Evolutionary conservation across 169 alveolate genomes (phyloP).

Genomic region (Cystoisospora suis): DNA sequence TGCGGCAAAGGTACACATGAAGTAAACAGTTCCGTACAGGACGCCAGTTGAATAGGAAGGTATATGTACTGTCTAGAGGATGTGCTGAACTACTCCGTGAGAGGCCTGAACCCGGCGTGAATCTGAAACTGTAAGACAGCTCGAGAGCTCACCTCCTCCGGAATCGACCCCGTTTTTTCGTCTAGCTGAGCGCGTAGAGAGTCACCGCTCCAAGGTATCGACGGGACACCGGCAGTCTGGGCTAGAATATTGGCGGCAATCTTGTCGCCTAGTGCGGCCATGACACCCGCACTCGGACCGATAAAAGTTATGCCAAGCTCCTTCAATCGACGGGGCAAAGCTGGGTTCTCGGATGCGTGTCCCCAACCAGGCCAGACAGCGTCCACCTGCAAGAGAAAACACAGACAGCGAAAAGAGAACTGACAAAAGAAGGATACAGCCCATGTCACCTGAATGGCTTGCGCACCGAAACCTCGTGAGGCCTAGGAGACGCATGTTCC

Average conservation of each 20-base stretch:
- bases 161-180: constrained; percentile 54
- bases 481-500: no score
- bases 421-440: no score
- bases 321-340: constrained; percentile 80
- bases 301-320: constrained; percentile 85
- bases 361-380: constrained; percentile 98
- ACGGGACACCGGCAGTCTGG: constrained; percentile 89
- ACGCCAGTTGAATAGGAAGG: no score
- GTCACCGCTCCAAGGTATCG: constrained; percentile 92
- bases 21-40: no score
- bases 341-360: constrained; percentile 92
- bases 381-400: constrained; percentile 67
- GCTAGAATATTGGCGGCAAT: constrained; percentile 92
- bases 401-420: background rate
- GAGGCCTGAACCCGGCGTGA: no score
- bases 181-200: constrained; percentile 69
- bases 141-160: constrained; percentile 18
- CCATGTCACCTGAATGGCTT: no score
- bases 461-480: no score
- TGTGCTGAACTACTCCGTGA: no score
- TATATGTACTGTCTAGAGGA: no score
- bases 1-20: no score
- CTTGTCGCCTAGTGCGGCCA: constrained; percentile 93
- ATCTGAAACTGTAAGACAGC: background rate
- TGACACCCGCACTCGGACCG: constrained; percentile 89